These are phyloP conservation scores for Fusarium drepaniforme DNA, from an alignment of 2,329 filamentous ascomycete genomes.

Conservation along the genomic window DNA sequence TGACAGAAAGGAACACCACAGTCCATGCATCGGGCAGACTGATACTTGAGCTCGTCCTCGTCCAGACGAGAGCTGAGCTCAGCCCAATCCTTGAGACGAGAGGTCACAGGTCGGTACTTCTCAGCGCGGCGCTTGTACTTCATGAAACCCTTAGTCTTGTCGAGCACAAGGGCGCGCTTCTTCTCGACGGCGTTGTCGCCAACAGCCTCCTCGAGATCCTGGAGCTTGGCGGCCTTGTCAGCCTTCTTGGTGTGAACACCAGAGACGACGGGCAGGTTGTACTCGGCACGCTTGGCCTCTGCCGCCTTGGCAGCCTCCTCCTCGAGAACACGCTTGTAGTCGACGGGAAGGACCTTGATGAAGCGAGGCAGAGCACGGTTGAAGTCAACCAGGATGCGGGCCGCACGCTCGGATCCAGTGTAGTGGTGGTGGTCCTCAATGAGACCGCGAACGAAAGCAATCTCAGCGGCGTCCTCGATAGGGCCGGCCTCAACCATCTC, in stretches of 20 bases:
- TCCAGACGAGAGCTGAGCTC: slow-evolving; percentile 89
- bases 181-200: slow-evolving; percentile 88
- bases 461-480: slow-evolving; percentile 87
- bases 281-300: slow-evolving; percentile 86
- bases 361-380: slow-evolving; percentile 90
- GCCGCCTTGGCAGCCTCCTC: slow-evolving; percentile 90
- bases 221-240: slow-evolving; percentile 76
- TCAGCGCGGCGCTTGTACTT: slow-evolving; percentile 93
- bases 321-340: slow-evolving; percentile 93
- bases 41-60: slow-evolving; percentile 96
- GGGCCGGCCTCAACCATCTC: slow-evolving; percentile 96
- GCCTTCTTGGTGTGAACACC: slow-evolving; percentile 73
- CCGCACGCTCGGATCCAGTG: slow-evolving; percentile 94
- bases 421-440: slow-evolving; percentile 99
- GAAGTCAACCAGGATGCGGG: slow-evolving; percentile 95
- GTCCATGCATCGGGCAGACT: slow-evolving; percentile 97
- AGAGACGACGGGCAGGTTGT: slow-evolving; percentile 81
- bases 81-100: slow-evolving; percentile 91
- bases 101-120: slow-evolving; percentile 90
- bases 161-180: slow-evolving; percentile 90
- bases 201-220: slow-evolving; percentile 93
- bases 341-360: slow-evolving; percentile 91
- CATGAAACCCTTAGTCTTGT: slow-evolving; percentile 98
- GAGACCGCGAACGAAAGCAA: slow-evolving; percentile 89
- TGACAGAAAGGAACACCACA: slow-evolving; percentile 99